These are phyloP conservation scores for Fomitopsis pinicola DNA, from an alignment of 1,284 basidiomycete genomes.

Conservation along the genomic window DNA sequence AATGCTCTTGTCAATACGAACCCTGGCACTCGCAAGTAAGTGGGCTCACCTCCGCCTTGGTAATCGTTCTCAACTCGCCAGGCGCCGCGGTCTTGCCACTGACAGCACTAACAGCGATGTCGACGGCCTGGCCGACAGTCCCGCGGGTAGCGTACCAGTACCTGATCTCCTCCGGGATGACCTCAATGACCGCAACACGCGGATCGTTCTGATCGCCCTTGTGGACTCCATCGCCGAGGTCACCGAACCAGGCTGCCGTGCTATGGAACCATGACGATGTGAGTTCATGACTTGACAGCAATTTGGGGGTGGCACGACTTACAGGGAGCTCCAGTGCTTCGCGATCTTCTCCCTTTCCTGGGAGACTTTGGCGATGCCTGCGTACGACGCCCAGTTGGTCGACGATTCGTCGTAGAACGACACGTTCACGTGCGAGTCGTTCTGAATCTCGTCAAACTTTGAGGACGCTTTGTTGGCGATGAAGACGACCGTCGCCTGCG, in stretches of 20 bases:
- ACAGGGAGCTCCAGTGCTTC: constrained; percentile 66
- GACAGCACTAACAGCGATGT: constrained; percentile 51
- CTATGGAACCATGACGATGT: constrained; percentile 27
- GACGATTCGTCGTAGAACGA: constrained; percentile 70
- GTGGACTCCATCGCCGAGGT: constrained; percentile 84
- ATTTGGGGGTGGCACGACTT: constrained; percentile 21
- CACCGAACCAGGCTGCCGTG: constrained; percentile 79
- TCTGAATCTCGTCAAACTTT: constrained; percentile 76
- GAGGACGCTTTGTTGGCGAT: constrained; percentile 73
- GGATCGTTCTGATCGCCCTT: constrained; percentile 81
- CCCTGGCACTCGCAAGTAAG: too few relatives aligned
- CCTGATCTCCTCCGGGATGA: constrained; percentile 77
- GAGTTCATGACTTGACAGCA: not conserved
- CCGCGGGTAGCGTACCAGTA: constrained; percentile 65
- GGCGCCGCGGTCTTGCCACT: constrained; percentile 56
- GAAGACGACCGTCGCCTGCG: constrained; percentile 60
- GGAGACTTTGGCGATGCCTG: constrained; percentile 68
- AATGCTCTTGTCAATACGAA: not conserved
- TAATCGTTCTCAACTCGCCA: constrained; percentile 61
- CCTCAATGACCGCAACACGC: constrained; percentile 77
- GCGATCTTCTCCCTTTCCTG: constrained; percentile 64
- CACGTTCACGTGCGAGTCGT: constrained; percentile 78
- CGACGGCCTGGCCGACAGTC: constrained; percentile 39
- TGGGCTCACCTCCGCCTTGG: constrained; percentile 50
- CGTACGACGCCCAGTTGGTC: constrained; percentile 84